A percentile compares a stretch with the other conserved stretches of the same genome.
These are phyloP conservation scores for Flaveria brownii DNA, from an alignment of 129 eudicot genomes.

Conservation along the genomic window DNA sequence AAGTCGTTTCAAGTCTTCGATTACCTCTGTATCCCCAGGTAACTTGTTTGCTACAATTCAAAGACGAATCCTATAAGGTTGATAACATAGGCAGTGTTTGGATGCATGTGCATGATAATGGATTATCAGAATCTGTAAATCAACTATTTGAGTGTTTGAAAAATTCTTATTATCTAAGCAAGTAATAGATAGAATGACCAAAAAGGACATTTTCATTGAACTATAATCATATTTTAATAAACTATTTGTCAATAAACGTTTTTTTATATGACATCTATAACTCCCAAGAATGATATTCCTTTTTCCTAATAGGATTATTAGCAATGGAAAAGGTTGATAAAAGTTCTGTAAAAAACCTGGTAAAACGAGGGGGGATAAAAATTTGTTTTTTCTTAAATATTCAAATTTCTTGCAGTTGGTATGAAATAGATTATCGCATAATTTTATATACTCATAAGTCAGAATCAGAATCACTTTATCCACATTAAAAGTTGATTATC, in stretches of 20 bases:
- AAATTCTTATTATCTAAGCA: not conserved
- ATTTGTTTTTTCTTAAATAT: not conserved
- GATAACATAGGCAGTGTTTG: constrained; percentile 13
- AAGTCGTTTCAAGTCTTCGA: constrained; percentile 69
- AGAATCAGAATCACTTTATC: not conserved
- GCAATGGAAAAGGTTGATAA: not conserved
- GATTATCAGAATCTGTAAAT: constrained; percentile 14
- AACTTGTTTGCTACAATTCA: constrained; percentile 52
- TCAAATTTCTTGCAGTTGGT: not conserved
- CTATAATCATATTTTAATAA: not conserved
- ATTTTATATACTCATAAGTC: not conserved
- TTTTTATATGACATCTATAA: not conserved
- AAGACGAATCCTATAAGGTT: constrained; percentile 18
- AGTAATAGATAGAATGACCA: constrained; percentile 15
- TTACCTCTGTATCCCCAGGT: constrained; percentile 48
- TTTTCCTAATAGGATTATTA: too few relatives aligned
- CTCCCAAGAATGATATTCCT: not conserved
- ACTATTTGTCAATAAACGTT: not conserved
- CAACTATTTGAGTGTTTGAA: constrained; percentile 14
- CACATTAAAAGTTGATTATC: not conserved
- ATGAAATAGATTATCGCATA: not conserved
- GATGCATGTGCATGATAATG: not conserved
- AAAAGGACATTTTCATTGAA: not conserved
- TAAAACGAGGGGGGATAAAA: not conserved
- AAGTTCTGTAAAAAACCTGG: not conserved